phyloP scores from a whole-genome alignment of 306 rosid species.

The Medicago lupulina region DNA sequence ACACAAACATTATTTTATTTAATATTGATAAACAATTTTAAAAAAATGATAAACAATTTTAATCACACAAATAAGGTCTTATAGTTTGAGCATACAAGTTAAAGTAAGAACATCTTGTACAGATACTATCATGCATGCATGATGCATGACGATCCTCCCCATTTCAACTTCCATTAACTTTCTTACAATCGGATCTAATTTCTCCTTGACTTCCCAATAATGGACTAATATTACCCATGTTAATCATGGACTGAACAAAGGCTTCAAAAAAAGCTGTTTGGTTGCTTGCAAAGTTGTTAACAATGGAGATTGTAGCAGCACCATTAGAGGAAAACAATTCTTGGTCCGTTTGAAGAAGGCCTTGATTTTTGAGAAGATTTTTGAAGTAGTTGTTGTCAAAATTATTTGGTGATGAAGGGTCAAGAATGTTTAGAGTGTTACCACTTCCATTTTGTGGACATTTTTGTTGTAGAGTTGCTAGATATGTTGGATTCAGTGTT shows the following conservation, averaged over 20 bases:
- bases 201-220: constrained; percentile 67
- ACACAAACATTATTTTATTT: no score
- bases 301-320: constrained; percentile 54
- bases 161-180: constrained; percentile 58
- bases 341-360: constrained; percentile 70
- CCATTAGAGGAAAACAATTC: constrained; percentile 59
- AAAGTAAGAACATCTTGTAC: background rate
- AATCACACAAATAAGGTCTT: constrained; percentile 24
- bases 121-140: background rate
- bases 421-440: constrained; percentile 53
- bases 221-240: constrained; percentile 74
- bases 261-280: constrained; percentile 66
- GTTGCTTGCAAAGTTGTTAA: constrained; percentile 56
- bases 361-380: constrained; percentile 52
- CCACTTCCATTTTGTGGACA: constrained; percentile 71
- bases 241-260: constrained; percentile 74
- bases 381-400: constrained; percentile 73
- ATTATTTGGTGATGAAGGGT: constrained; percentile 51
- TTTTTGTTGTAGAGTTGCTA: constrained; percentile 54
- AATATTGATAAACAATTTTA: no score
- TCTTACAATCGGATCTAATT: constrained; percentile 66
- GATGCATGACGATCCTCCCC: background rate
- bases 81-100: background rate
- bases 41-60: background rate
- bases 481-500: constrained; percentile 54